Conservation (phyloP, 2,329 filamentous ascomycete species). For the Ampelomyces quisqualis region DNA sequence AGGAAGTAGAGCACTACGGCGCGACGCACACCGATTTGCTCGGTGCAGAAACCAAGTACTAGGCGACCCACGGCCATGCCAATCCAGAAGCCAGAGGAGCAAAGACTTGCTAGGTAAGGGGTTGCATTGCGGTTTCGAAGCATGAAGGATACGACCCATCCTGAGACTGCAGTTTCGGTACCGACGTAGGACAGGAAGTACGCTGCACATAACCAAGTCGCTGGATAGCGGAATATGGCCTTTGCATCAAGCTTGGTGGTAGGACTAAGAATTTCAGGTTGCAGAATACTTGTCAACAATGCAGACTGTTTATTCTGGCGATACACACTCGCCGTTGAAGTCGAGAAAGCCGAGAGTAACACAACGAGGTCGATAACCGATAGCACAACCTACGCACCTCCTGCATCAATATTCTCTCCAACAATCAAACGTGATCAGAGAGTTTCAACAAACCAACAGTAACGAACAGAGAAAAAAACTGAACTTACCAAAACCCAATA, state of each 20-base stretch:
- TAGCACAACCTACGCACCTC: slow-evolving; percentile 16
- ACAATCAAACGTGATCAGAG: too few relatives aligned
- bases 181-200: slow-evolving; percentile 51
- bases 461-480: too few relatives aligned
- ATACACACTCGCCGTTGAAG: slow-evolving; percentile 38
- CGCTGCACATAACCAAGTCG: slow-evolving; percentile 46
- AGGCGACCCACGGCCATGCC: slow-evolving; percentile 49
- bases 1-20: slow-evolving; percentile 30
- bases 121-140: slow-evolving; percentile 43
- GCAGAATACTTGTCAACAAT: too few relatives aligned
- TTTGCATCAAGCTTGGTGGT: slow-evolving; percentile 9
- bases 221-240: slow-evolving; percentile 36
- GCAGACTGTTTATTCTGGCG: slow-evolving; percentile 23
- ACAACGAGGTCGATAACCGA: slow-evolving; percentile 28
- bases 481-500: slow-evolving; percentile 44
- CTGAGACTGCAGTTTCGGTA: slow-evolving; percentile 49
- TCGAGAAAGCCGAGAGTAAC: slow-evolving; percentile 43
- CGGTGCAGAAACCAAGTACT: slow-evolving; percentile 27
- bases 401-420: too few relatives aligned
- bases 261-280: too few relatives aligned
- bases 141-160: slow-evolving; percentile 53
- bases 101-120: slow-evolving; percentile 43
- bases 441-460: too few relatives aligned
- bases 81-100: slow-evolving; percentile 49
- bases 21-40: slow-evolving; percentile 29